Evolutionary conservation across 768 basidiomycete species (phyloP).

Genomic region (Termitomyces sp.): DNA sequence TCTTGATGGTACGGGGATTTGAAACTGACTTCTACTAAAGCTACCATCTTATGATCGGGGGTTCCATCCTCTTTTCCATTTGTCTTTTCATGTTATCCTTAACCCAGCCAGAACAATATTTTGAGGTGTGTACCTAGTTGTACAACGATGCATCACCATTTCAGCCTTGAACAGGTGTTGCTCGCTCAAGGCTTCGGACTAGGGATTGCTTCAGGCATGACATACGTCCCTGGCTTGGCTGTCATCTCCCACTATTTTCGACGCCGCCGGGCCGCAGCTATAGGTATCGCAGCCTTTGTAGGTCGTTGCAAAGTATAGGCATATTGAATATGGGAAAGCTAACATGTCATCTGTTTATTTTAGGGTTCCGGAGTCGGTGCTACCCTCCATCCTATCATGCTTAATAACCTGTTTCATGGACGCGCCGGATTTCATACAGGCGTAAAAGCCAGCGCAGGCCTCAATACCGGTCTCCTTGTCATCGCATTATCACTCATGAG

Average conservation of each 20-base stretch:
- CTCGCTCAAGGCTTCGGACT: slow-evolving; percentile 41
- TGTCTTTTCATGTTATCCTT: slow-evolving; percentile 28
- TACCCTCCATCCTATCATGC: slow-evolving; percentile 57
- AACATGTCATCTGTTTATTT: background rate
- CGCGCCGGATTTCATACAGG: slow-evolving; percentile 46
- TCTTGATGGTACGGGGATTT: background rate
- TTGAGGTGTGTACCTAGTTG: slow-evolving; percentile 15
- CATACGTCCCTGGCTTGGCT: slow-evolving; percentile 41
- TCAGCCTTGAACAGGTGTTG: slow-evolving; percentile 28
- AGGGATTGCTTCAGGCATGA: slow-evolving; percentile 40
- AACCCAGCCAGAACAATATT: slow-evolving; percentile 20
- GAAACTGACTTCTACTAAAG: slow-evolving; percentile 6
- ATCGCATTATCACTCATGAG: slow-evolving; percentile 22
- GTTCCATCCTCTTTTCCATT: slow-evolving; percentile 20
- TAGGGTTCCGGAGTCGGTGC: slow-evolving; percentile 52
- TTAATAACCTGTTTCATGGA: slow-evolving; percentile 50
- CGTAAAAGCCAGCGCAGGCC: slow-evolving; percentile 26
- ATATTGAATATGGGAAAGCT: background rate
- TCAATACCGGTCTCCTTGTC: slow-evolving; percentile 5
- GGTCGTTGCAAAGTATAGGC: slow-evolving; percentile 2
- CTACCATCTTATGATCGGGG: slow-evolving; percentile 22
- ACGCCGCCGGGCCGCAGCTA: slow-evolving; percentile 37
- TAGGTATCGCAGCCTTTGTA: slow-evolving; percentile 41
- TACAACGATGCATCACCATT: background rate
- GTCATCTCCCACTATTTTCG: slow-evolving; percentile 47